Base-by-base conservation (phyloP, 2,329 filamentous ascomycete genomes). In the Clonostachys rhizophaga region DNA sequence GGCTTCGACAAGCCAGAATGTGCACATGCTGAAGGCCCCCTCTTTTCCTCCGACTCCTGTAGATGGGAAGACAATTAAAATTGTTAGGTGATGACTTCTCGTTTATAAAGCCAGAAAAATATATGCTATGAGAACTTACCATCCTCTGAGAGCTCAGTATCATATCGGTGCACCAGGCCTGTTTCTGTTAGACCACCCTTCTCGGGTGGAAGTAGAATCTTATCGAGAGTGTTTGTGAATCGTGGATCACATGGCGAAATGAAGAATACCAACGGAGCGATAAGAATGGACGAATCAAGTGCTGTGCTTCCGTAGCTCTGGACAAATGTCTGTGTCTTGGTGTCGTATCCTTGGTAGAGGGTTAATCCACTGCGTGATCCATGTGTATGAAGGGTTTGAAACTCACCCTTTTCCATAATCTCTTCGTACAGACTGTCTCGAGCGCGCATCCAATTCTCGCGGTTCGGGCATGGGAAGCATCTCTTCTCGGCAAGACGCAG, bases 1-100 rank as follows among this genome's bases (percentile, higher is more conserved):
- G 20, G 87, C 86, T 65, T 91, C 87, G 12, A 91, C 85, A 1
- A 90, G 78, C 87, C 87, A 91, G 62, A 91, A 91, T 1, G 86
- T 91, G 59, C 86, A 89, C 86, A 91, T 90, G 58, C 78, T 83
- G 60, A 91, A 91, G 17, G 86, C 86, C 18, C 87, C 87, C 65
- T 91, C 87, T 45, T 78, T 74, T 16, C 87, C 87, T 36, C 86
- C 85, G 9, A 91, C 84, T 33, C 86, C 84, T 86, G 53, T 47
- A 30, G 51, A 6, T 40, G 48, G 20, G 24, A 42, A 11, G 40
- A 40, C 41, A 18, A 16, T 13, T 9, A 36, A 36, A 17, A 14
- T 42, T 42, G 40, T 39, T 18, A 12, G 37, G 14, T 16, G 34
- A 30, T 35, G n/a, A 42, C 30, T 36, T 20, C 14, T 45, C 42